phyloP scores from a whole-genome alignment of 1,284 basidiomycete species.

The Cutaneotrichosporon cavernicola region DNA sequence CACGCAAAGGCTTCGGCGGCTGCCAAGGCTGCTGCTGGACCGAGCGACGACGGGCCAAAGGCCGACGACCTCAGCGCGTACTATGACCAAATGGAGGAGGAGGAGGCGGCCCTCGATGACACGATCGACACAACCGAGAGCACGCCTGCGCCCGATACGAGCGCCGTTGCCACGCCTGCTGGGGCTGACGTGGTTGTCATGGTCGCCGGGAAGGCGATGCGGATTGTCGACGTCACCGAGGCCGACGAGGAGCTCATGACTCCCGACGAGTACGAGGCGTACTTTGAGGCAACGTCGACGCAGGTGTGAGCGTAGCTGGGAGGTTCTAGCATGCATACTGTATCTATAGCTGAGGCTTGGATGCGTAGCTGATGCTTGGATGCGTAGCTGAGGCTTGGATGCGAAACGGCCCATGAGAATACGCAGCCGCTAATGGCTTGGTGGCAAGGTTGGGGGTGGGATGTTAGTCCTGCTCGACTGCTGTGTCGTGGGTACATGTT shows the following conservation, averaged over 20 bases:
- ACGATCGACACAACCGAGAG: background rate
- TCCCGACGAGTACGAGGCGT: slow-evolving; percentile 51
- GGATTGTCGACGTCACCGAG: slow-evolving; percentile 47
- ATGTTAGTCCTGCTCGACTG: too few species aligned
- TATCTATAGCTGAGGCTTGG: slow-evolving; percentile 6
- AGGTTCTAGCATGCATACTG: slow-evolving; percentile 17
- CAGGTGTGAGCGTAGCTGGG: slow-evolving; percentile 3
- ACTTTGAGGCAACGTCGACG: slow-evolving; percentile 22
- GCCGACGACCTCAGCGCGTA: slow-evolving; percentile 37
- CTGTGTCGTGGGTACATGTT: background rate
- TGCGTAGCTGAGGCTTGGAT: background rate
- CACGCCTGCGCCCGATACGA: slow-evolving; percentile 10
- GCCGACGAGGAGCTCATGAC: slow-evolving; percentile 53
- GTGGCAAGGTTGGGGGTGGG: too few species aligned
- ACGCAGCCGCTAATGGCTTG: too few species aligned
- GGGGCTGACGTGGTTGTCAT: slow-evolving; percentile 15
- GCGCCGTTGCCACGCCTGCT: slow-evolving; percentile 10
- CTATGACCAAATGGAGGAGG: slow-evolving; percentile 37
- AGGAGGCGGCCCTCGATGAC: slow-evolving; percentile 27
- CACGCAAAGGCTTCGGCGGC: slow-evolving; percentile 14
- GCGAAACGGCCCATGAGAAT: background rate
- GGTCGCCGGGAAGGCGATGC: slow-evolving; percentile 47
- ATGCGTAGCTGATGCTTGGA: too few species aligned
- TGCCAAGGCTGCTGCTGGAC: slow-evolving; percentile 12
- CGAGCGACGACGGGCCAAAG: slow-evolving; percentile 24